These are phyloP conservation scores for Ophiocordyceps camponoti-saundersi DNA, from an alignment of 2,329 filamentous ascomycete species.

Conservation along the genomic window DNA sequence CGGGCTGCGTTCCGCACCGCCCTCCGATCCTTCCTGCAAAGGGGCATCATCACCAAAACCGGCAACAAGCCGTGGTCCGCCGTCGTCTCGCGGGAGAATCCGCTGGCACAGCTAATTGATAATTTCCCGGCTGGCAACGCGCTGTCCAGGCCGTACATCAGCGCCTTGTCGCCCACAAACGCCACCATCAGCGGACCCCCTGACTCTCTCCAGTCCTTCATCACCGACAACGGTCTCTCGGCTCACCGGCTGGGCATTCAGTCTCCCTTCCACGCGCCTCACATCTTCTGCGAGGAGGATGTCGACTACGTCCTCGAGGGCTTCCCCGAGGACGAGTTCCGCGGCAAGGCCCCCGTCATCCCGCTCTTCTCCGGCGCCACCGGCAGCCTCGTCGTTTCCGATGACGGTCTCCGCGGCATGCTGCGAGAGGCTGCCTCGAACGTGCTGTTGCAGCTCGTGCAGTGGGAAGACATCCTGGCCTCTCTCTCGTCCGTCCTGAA, in stretches of 20 bases:
- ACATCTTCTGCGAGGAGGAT: constrained; percentile 5
- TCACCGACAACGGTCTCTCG: constrained; percentile 3
- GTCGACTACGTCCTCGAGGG: background rate
- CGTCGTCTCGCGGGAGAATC: constrained; percentile 3
- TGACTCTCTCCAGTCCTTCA: constrained; percentile 4
- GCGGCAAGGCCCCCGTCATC: background rate
- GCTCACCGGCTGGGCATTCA: constrained; percentile 6
- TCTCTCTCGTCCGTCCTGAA: background rate
- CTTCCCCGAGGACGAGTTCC: background rate
- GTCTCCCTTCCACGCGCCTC: constrained; percentile 9
- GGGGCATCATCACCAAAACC: constrained; percentile 2
- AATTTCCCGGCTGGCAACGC: background rate
- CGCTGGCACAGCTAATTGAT: constrained; percentile 2
- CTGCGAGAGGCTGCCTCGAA: background rate
- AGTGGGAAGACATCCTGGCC: background rate
- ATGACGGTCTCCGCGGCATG: background rate
- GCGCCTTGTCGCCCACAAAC: constrained; percentile 7
- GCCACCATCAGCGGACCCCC: constrained; percentile 10
- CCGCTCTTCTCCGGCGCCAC: background rate
- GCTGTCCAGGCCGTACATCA: constrained; percentile 7
- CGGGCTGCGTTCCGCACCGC: constrained; percentile 7
- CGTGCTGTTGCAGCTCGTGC: background rate
- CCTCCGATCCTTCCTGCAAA: constrained; percentile 5
- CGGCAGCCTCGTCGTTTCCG: background rate
- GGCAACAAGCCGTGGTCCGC: constrained; percentile 5